A percentile compares a stretch with the other conserved stretches of the same genome.
These are phyloP conservation scores for Selaginella moellendorffii DNA, from an alignment of 75 land plant species.

Conservation along the genomic window DNA sequence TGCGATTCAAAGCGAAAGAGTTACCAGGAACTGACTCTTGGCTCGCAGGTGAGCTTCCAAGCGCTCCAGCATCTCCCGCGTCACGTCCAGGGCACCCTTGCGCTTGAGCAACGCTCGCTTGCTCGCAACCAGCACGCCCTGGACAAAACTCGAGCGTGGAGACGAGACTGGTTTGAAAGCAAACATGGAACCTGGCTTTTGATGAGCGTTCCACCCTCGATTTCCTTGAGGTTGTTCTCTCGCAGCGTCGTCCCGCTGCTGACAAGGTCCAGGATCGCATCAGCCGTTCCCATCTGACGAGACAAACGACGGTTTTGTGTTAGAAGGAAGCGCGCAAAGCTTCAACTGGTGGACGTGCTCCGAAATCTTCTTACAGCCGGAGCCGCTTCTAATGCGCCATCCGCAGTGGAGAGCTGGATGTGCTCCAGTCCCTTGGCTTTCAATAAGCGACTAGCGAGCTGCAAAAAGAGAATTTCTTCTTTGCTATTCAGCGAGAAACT, in stretches of 20 bases:
- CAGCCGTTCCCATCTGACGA: constrained; percentile 90
- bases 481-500: too few species aligned
- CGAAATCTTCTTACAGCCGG: constrained; percentile 55
- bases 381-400: constrained; percentile 96
- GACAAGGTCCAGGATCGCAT: constrained; percentile 95
- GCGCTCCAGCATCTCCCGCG: constrained; percentile 88
- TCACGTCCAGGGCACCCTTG: constrained; percentile 47
- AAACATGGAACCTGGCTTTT: constrained; percentile 63
- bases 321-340: too few species aligned
- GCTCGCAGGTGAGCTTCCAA: constrained; percentile 90
- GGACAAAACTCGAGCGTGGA: too few species aligned
- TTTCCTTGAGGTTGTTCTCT: constrained; percentile 93
- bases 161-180: too few species aligned
- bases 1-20: not conserved
- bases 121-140: constrained; percentile 94
- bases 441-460: constrained; percentile 70
- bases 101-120: constrained; percentile 44
- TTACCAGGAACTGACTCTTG: constrained; percentile 58
- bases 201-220: constrained; percentile 72
- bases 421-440: constrained; percentile 65
- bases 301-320: too few species aligned
- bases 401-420: constrained; percentile 69
- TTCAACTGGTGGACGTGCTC: not conserved
- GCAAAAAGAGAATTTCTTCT: constrained; percentile 8
- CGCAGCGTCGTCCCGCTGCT: constrained; percentile 95